phyloP scores from a whole-genome alignment of 176 grass and related monocot genomes.

The Aegilops speltoides region DNA sequence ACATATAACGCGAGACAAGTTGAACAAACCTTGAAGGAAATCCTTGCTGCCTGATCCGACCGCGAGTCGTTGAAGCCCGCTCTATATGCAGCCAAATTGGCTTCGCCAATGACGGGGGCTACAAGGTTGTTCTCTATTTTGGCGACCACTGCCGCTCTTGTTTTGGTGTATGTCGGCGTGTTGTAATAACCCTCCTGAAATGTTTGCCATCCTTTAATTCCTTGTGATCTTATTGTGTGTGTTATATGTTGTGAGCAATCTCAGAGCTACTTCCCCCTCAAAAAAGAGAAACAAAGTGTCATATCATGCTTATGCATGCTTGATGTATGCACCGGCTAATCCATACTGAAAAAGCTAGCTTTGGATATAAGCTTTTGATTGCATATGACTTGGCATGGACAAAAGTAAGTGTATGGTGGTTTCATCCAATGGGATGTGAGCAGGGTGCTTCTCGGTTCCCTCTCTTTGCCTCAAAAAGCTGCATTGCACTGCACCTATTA shows the following conservation, averaged over 20 bases:
- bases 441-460: not conserved
- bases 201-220: not conserved
- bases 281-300: not conserved
- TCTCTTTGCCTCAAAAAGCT: not conserved
- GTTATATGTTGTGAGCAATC: not conserved
- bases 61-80: conserved; percentile 54
- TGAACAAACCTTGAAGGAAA: conserved; percentile 86
- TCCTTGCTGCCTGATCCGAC: conserved; percentile 56
- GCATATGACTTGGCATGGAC: not conserved
- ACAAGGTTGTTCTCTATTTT: conserved; percentile 62
- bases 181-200: conserved; percentile 83
- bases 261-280: not conserved
- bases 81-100: conserved; percentile 36
- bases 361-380: not conserved
- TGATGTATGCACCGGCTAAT: not conserved
- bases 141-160: conserved; percentile 44
- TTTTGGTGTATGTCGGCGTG: conserved; percentile 57
- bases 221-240: not conserved
- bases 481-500: not conserved
- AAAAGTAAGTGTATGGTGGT: not conserved
- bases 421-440: not conserved
- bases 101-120: conserved; percentile 37
- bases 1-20: not conserved
- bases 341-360: not conserved
- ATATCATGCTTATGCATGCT: not conserved